phyloP scores from a whole-genome alignment of 345 rosid genomes.

The Linum usitatissimum region DNA sequence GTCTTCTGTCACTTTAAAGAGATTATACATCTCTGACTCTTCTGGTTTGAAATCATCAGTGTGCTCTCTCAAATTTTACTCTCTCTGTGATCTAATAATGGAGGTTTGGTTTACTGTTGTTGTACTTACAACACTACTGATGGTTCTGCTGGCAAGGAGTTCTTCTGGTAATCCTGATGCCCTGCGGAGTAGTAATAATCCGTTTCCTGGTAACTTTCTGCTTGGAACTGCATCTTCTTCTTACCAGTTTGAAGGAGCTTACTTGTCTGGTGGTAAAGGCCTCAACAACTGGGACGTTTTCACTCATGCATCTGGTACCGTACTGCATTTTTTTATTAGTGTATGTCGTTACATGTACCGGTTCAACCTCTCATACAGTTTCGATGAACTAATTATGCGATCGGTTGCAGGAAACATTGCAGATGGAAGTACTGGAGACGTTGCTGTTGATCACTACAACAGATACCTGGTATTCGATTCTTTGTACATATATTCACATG shows the following conservation, averaged over 20 bases:
- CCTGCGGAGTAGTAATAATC: constrained; percentile 8
- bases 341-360: no score
- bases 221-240: constrained; percentile 78
- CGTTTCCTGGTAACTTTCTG: constrained; percentile 42
- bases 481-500: neutral
- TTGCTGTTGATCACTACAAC: constrained; percentile 66
- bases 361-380: neutral
- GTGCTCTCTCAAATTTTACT: no score
- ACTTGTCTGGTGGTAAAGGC: constrained; percentile 43
- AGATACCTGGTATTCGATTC: constrained; percentile 42
- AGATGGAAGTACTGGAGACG: constrained; percentile 57
- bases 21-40: no score
- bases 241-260: constrained; percentile 58
- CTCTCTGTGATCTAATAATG: no score
- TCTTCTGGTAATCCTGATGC: neutral
- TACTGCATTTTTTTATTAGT: neutral
- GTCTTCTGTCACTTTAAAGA: no score
- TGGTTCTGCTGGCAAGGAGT: no score
- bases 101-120: no score
- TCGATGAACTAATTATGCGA: neutral
- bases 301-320: constrained; percentile 30
- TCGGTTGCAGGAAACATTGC: constrained; percentile 31
- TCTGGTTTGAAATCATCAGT: no score
- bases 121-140: no score
- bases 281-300: constrained; percentile 44